Conservation (phyloP, 352 stramenopile species). For the Globisporangium viniferum region DNA sequence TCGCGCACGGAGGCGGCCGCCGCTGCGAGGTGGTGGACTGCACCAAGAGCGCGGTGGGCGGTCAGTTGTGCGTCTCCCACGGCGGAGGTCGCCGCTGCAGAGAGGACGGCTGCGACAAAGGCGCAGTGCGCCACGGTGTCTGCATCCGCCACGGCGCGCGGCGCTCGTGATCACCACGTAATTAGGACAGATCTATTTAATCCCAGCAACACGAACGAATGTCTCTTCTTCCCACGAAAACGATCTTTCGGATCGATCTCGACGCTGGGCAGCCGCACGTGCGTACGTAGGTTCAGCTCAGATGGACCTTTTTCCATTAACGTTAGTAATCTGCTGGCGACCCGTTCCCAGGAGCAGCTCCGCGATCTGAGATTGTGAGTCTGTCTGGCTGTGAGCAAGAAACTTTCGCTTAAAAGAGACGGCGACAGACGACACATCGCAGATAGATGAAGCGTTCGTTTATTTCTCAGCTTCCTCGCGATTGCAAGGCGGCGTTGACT, state of each 20-base stretch:
- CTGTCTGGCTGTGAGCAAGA: too few species aligned
- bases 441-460: too few species aligned
- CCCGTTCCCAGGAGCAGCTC: neutral
- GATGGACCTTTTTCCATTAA: slow-evolving; percentile 1
- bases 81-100: slow-evolving; percentile 59
- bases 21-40: slow-evolving; percentile 49
- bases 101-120: slow-evolving; percentile 59
- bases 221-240: neutral
- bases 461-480: too few species aligned
- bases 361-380: neutral
- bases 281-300: neutral
- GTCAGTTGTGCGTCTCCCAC: slow-evolving; percentile 59
- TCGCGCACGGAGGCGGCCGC: slow-evolving; percentile 58
- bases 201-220: slow-evolving; percentile 3
- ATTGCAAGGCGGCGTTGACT: too few species aligned
- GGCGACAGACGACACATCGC: too few species aligned
- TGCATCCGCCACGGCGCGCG: slow-evolving; percentile 61
- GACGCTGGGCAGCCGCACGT: neutral
- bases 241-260: slow-evolving; percentile 2
- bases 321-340: neutral
- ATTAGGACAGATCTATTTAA: slow-evolving; percentile 4
- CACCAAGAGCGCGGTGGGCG: slow-evolving; percentile 59
- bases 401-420: too few species aligned
- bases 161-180: neutral
- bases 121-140: slow-evolving; percentile 61